phyloP scores from a whole-genome alignment of 2,329 filamentous ascomycete genomes.

The Alternaria sp. region DNA sequence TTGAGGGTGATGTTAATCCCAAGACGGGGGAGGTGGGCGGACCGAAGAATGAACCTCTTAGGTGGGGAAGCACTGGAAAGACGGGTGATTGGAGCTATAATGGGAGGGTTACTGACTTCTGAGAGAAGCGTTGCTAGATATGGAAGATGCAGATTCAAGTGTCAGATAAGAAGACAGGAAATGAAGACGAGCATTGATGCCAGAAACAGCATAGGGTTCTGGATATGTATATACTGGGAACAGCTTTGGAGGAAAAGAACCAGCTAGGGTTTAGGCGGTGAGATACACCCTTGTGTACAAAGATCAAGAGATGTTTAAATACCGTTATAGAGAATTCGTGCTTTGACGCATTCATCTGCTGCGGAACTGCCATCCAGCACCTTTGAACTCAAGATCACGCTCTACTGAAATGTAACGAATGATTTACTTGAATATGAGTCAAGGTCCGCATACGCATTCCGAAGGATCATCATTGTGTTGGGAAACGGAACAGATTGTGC shows the following conservation, averaged over 20 bases:
- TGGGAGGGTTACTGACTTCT: conserved; percentile 91
- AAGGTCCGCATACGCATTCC: neutral
- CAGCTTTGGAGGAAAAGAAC: neutral
- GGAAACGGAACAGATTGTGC: too few relatives aligned
- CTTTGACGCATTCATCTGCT: neutral
- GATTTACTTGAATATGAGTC: neutral
- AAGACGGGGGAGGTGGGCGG: conserved; percentile 95
- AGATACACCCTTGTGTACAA: neutral
- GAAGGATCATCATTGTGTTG: neutral
- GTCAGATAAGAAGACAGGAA: neutral
- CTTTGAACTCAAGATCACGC: neutral
- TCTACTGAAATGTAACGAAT: neutral
- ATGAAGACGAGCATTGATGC: neutral
- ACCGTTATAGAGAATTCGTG: neutral
- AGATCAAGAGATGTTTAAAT: neutral
- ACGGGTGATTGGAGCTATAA: conserved; percentile 90
- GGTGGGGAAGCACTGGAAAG: conserved; percentile 77
- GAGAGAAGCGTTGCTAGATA: neutral
- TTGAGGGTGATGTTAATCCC: conserved; percentile 90
- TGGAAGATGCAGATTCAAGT: neutral
- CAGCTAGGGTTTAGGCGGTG: neutral
- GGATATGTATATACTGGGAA: neutral
- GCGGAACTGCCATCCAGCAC: neutral
- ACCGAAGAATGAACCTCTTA: conserved; percentile 93
- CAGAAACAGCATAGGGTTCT: neutral